These are phyloP conservation scores for Tetrahymena thermophila DNA, from an alignment of 73 alveolate species.

Conservation along the genomic window DNA sequence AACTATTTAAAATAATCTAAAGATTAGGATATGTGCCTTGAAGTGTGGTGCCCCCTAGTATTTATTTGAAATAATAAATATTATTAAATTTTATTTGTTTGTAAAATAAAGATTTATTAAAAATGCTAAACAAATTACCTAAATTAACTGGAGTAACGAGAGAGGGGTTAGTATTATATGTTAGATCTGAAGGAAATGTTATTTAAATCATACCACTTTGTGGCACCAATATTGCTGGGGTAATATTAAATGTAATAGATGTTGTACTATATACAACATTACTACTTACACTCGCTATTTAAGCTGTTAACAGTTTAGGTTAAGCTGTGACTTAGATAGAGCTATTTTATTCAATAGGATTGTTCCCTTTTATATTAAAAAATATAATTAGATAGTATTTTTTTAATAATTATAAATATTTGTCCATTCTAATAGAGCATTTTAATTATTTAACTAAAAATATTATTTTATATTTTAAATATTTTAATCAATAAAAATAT, in stretches of 20 bases:
- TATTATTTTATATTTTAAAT: no score
- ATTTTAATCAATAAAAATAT: no score
- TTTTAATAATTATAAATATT: no score
- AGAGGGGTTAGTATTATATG: background rate
- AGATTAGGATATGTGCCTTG: background rate
- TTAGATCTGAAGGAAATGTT: background rate
- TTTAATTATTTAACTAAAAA: background rate
- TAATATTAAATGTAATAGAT: background rate
- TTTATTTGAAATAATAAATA: background rate
- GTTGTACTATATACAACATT: background rate
- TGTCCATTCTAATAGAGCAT: background rate
- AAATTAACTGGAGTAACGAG: background rate
- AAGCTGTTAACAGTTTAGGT: background rate
- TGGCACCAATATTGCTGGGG: background rate
- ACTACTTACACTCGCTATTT: background rate
- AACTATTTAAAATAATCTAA: background rate
- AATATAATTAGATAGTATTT: no score
- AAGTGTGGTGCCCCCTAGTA: background rate
- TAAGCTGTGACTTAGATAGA: background rate
- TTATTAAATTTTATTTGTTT: background rate
- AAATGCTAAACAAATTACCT: background rate
- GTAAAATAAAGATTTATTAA: no score
- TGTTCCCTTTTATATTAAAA: background rate
- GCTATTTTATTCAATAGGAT: background rate
- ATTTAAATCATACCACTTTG: background rate